Conservation (phyloP, 225 moss, liverwort and hornwort genomes). For the Rhytidiadelphus loreus region DNA sequence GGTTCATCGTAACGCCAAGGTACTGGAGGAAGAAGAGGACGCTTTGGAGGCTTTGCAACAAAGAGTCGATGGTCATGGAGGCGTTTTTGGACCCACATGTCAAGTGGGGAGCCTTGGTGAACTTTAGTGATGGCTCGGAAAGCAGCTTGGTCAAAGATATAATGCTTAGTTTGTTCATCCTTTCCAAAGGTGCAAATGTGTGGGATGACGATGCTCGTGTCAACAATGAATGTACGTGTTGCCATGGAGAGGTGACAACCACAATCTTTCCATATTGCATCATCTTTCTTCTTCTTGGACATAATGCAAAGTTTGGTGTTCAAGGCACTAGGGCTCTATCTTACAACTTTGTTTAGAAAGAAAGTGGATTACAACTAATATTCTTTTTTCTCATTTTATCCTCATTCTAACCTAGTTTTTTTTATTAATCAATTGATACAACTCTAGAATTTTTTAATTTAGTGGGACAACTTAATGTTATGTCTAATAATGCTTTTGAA, state of each 20-base stretch:
- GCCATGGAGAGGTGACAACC: constrained; percentile 11
- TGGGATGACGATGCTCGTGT: neutral
- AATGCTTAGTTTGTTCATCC: neutral
- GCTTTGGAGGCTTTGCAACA: neutral
- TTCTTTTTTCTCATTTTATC: neutral
- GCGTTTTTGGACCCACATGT: neutral
- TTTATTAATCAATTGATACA: neutral
- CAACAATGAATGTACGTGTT: neutral
- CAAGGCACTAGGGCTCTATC: neutral
- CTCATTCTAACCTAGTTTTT: fast-evolving
- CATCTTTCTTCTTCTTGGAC: neutral
- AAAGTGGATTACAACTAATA: neutral
- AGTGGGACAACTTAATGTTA: no score
- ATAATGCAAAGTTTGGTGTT: neutral
- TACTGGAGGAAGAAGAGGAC: neutral
- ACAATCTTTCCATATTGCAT: constrained; percentile 3
- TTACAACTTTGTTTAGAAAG: fast-evolving
- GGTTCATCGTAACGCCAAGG: neutral
- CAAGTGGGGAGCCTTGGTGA: neutral
- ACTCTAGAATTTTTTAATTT: neutral
- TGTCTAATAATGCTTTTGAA: neutral
- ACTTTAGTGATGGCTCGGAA: neutral
- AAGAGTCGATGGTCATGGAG: neutral
- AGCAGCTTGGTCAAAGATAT: constrained; percentile 5
- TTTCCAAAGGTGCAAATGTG: constrained; percentile 5